A percentile compares a stretch with the other conserved stretches of the same genome.
Conservation (phyloP, 805 yeast genomes). For the Zygoascus ofunaensis region DNA sequence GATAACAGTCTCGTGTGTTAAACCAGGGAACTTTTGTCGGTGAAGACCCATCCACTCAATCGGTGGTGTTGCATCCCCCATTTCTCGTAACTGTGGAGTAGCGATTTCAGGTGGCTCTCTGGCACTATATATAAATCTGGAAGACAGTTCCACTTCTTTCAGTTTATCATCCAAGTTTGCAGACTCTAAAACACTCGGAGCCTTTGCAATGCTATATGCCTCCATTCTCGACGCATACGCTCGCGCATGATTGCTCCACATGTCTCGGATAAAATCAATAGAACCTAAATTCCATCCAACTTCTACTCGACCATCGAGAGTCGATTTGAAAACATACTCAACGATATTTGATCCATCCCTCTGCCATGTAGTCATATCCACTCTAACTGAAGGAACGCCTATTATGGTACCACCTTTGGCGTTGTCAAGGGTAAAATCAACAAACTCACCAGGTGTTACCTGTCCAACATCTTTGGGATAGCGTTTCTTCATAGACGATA, state of each 20-base stretch:
- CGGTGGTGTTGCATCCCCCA: slow-evolving; percentile 97
- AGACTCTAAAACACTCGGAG: slow-evolving; percentile 10
- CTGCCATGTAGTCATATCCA: slow-evolving; percentile 72
- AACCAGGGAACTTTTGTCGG: slow-evolving; percentile 73
- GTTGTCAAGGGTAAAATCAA: slow-evolving; percentile 39
- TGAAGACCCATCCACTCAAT: slow-evolving; percentile 96
- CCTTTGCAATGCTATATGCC: slow-evolving; percentile 18
- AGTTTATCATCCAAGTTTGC: slow-evolving; percentile 32
- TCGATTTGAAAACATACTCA: slow-evolving; percentile 58
- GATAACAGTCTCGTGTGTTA: slow-evolving; percentile 74
- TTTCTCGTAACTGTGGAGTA: slow-evolving; percentile 80
- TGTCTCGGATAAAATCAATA: slow-evolving; percentile 78
- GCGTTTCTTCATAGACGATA: slow-evolving; percentile 49
- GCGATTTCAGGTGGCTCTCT: slow-evolving; percentile 71
- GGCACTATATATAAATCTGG: slow-evolving; percentile 43
- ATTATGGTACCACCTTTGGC: slow-evolving; percentile 77
- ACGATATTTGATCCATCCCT: slow-evolving; percentile 40
- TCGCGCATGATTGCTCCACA: slow-evolving; percentile 80
- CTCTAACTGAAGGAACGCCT: slow-evolving; percentile 63
- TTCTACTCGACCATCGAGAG: slow-evolving; percentile 84
- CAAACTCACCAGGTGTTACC: slow-evolving; percentile 47
- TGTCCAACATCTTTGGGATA: slow-evolving; percentile 42
- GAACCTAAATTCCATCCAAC: slow-evolving; percentile 93
- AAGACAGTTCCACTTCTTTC: slow-evolving; percentile 40
- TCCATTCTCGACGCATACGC: slow-evolving; percentile 58